A percentile compares a stretch with the other conserved stretches of the same genome.
Conservation (phyloP, 108 stramenopile genomes). For the Cylindrotheca fusiformis region DNA sequence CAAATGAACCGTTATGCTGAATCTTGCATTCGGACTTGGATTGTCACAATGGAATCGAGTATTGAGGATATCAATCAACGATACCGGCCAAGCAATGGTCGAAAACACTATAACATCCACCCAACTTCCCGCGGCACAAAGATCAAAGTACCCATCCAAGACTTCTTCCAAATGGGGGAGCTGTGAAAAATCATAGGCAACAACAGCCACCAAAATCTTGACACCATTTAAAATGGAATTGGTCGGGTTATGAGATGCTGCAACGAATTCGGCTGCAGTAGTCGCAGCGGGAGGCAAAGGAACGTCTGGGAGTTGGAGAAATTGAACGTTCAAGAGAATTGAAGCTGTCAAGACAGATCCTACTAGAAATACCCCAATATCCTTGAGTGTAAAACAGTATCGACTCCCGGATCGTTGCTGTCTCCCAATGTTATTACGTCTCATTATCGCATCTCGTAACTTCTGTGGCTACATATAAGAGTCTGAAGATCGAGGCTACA, state of each 20-base stretch:
- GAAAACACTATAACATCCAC: conserved; percentile 79
- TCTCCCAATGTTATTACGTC: no score
- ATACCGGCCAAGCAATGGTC: conserved; percentile 63
- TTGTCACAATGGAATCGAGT: conserved; percentile 42
- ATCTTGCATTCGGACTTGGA: conserved; percentile 32
- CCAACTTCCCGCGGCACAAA: conserved; percentile 67
- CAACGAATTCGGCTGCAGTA: not conserved
- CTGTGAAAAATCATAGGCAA: conserved; percentile 78
- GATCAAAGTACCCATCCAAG: conserved; percentile 69
- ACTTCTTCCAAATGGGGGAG: conserved; percentile 83
- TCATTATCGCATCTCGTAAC: no score
- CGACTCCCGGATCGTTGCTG: no score
- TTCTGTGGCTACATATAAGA: no score
- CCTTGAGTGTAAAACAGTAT: not conserved
- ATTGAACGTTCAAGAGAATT: conserved; percentile 25
- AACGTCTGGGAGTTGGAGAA: not conserved
- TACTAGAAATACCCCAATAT: conserved; percentile 20
- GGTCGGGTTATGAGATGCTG: no score
- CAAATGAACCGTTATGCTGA: conserved; percentile 56
- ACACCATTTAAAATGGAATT: conserved; percentile 29
- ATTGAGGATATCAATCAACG: conserved; percentile 76
- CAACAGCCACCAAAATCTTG: conserved; percentile 63
- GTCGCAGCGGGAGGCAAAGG: not conserved
- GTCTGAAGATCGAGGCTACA: no score
- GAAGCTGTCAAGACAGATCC: conserved; percentile 36